Conservation (phyloP, 371 early-diverging fungal species). For the Mucor racemosus region DNA sequence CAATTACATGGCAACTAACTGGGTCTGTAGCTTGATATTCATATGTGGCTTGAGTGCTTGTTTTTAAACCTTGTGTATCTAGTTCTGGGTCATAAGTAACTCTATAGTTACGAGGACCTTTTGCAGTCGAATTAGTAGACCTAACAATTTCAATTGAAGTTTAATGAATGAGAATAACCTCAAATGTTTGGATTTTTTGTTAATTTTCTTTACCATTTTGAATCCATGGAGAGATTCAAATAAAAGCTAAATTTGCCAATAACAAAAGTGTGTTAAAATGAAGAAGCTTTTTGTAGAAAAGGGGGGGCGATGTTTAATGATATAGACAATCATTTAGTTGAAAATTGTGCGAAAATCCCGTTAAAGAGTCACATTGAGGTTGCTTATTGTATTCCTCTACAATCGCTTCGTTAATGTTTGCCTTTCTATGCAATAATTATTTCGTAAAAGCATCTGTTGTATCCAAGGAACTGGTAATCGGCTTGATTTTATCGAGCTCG, state of each 20-base stretch:
- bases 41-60: slow-evolving; percentile 30
- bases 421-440: background rate
- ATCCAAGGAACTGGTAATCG: background rate
- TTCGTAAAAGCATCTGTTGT: background rate
- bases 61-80: slow-evolving; percentile 37
- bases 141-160: background rate
- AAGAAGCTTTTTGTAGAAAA: background rate
- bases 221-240: slow-evolving; percentile 40
- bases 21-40: slow-evolving; percentile 28
- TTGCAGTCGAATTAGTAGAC: slow-evolving; percentile 26
- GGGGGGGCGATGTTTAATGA: slow-evolving; percentile 4
- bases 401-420: background rate
- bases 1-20: slow-evolving; percentile 16
- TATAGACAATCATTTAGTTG: background rate
- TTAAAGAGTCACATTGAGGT: background rate
- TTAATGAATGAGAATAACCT: background rate
- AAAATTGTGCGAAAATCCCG: background rate
- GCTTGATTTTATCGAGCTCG: background rate
- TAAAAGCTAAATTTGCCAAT: slow-evolving; percentile 12
- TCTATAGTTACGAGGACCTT: slow-evolving; percentile 46
- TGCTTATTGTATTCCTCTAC: background rate
- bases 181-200: background rate
- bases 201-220: slow-evolving; percentile 30
- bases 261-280: slow-evolving; percentile 7
- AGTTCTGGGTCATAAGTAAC: slow-evolving; percentile 53